phyloP scores from a whole-genome alignment of 305 asterid species.

The Fraxinus albicans region DNA sequence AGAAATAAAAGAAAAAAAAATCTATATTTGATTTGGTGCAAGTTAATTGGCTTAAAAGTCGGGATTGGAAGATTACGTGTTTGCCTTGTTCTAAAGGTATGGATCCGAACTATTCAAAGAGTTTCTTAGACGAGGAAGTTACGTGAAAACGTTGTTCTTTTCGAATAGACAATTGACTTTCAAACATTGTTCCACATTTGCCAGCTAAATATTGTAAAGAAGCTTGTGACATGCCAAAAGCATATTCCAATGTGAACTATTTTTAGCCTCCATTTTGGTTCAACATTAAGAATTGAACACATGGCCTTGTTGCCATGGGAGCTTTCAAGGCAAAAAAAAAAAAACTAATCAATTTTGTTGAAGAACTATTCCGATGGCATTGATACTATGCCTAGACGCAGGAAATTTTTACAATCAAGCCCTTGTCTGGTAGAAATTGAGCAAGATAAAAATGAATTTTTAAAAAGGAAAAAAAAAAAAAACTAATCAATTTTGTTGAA shows the following conservation, averaged over 20 bases:
- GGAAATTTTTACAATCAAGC: no score
- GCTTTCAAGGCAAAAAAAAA: background rate
- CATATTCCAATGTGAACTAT: background rate
- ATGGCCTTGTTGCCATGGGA: background rate
- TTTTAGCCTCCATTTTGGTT: background rate
- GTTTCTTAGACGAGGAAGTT: background rate
- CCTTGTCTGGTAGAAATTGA: no score
- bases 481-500: background rate
- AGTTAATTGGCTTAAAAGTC: constrained; percentile 21
- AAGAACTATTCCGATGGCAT: background rate
- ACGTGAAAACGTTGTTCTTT: background rate
- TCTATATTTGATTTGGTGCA: background rate
- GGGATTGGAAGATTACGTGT: constrained; percentile 12
- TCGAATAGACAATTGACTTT: background rate
- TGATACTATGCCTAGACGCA: background rate
- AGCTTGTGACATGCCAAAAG: background rate
- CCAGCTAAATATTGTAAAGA: background rate
- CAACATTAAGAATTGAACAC: background rate
- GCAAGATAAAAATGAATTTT: no score
- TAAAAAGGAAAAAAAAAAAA: no score
- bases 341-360: background rate
- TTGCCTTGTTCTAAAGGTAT: background rate
- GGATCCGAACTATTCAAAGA: background rate
- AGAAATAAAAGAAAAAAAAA: background rate
- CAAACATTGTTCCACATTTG: background rate